Conservation (phyloP, 768 basidiomycete genomes). For the Albatrellus ellisii region DNA sequence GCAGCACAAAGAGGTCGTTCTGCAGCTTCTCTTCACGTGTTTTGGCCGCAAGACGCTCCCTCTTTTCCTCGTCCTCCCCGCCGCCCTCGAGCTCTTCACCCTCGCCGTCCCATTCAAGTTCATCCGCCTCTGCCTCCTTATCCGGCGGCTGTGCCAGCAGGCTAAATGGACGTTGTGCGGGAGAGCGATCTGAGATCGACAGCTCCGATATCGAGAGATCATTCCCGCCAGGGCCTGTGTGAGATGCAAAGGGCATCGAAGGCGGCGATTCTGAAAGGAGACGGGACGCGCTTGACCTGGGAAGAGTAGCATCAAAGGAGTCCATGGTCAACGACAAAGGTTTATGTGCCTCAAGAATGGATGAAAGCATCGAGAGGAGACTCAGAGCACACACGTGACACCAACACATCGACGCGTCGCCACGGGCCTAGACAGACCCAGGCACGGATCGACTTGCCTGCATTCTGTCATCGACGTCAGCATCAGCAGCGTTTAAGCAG, state of each 20-base stretch:
- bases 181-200: slow-evolving; percentile 26
- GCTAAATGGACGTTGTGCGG: slow-evolving; percentile 18
- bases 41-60: slow-evolving; percentile 19
- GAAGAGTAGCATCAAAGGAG: slow-evolving; percentile 17
- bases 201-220: slow-evolving; percentile 49
- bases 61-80: slow-evolving; percentile 12
- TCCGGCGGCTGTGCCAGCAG: slow-evolving; percentile 18
- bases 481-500: too few relatives aligned
- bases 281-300: slow-evolving; percentile 23
- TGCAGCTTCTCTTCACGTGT: slow-evolving; percentile 61
- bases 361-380: too few relatives aligned
- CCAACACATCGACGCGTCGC: too few relatives aligned
- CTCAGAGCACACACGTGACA: too few relatives aligned
- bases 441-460: too few relatives aligned
- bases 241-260: slow-evolving; percentile 15
- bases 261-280: slow-evolving; percentile 36
- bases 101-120: not conserved
- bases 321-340: slow-evolving; percentile 23
- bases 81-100: slow-evolving; percentile 4
- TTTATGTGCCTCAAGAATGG: too few relatives aligned
- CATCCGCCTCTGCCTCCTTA: not conserved
- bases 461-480: too few relatives aligned
- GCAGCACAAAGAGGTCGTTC: slow-evolving; percentile 58
- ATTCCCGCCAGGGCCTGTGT: slow-evolving; percentile 29
- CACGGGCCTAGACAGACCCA: too few relatives aligned